Evolutionary conservation across 2,329 filamentous ascomycete species (phyloP).

Genomic region (Clonostachys rhizophaga): DNA sequence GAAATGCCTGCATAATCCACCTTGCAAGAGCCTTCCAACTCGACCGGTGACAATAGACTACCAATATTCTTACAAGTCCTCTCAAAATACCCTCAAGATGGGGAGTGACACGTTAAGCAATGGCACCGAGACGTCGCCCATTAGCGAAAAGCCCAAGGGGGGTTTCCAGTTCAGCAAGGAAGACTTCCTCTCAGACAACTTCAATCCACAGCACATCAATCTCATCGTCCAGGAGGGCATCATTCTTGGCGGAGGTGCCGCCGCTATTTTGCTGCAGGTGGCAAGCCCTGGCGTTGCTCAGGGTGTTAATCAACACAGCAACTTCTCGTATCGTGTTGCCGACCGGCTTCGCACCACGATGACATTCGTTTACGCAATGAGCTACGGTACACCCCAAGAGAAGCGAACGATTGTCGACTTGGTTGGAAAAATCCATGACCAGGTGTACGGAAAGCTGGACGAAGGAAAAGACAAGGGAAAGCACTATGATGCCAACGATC

Average conservation of each 20-base stretch:
- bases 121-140: too few species aligned
- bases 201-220: constrained; percentile 18
- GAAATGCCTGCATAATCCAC: too few species aligned
- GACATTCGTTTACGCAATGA: constrained; percentile 29
- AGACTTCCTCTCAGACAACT: constrained; percentile 9
- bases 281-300: constrained; percentile 24
- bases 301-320: constrained; percentile 28
- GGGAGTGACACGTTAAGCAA: too few species aligned
- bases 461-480: constrained; percentile 7
- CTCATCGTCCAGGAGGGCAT: constrained; percentile 25
- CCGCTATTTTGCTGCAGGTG: constrained; percentile 26
- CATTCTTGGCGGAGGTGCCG: constrained; percentile 24
- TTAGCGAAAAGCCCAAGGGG: too few species aligned
- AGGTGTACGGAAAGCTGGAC: constrained; percentile 15
- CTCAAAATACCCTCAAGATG: too few species aligned
- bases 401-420: constrained; percentile 20
- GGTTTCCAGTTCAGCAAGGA: constrained; percentile 6
- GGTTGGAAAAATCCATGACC: constrained; percentile 21
- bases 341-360: constrained; percentile 27
- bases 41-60: too few species aligned
- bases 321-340: constrained; percentile 22
- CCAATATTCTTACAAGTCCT: too few species aligned
- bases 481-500: constrained; percentile 21
- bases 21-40: neutral
- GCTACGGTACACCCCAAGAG: constrained; percentile 20